Percentiles rank a stretch among this genome's conserved stretches.
These are phyloP conservation scores for Fusarium succisae DNA, from an alignment of 2,329 filamentous ascomycete genomes.

Conservation along the genomic window DNA sequence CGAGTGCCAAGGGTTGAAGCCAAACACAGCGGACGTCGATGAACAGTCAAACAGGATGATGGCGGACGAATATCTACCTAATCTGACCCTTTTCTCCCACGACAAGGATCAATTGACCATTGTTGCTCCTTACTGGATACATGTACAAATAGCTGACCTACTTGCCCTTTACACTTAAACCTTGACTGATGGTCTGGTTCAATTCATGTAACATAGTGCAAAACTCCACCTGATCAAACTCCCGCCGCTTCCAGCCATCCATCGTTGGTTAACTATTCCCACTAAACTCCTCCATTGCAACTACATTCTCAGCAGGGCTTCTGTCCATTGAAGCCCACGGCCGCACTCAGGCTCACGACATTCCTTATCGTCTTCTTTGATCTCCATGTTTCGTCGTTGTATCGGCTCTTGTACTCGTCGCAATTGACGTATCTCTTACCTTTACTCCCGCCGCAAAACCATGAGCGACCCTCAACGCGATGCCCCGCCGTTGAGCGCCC, in stretches of 20 bases:
- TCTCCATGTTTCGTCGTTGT: slow-evolving; percentile 30
- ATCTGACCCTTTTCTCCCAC: not conserved
- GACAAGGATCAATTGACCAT: not conserved
- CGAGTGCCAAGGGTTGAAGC: not conserved
- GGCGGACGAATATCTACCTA: not conserved
- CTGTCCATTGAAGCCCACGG: slow-evolving; percentile 8
- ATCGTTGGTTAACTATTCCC: not conserved
- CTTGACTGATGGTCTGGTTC: not conserved
- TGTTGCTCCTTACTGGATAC: not conserved
- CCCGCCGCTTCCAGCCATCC: slow-evolving; percentile 1
- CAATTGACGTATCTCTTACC: slow-evolving; percentile 34
- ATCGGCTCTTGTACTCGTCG: slow-evolving; percentile 20
- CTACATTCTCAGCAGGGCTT: slow-evolving; percentile 12
- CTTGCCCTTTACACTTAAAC: not conserved
- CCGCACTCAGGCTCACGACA: slow-evolving; percentile 18
- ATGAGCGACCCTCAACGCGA: slow-evolving; percentile 48
- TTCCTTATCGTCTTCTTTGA: slow-evolving; percentile 1
- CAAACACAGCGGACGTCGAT: not conserved
- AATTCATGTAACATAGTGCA: slow-evolving; percentile 8
- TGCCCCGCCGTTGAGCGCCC: slow-evolving; percentile 42
- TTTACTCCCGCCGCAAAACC: slow-evolving; percentile 20
- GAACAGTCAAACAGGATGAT: not conserved
- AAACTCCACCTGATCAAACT: slow-evolving; percentile 30
- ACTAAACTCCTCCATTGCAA: slow-evolving; percentile 17
- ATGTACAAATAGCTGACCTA: not conserved